A percentile compares a stretch with the other conserved stretches of the same genome.
Conservation (phyloP, 805 yeast species). For the Pichia exigua region DNA sequence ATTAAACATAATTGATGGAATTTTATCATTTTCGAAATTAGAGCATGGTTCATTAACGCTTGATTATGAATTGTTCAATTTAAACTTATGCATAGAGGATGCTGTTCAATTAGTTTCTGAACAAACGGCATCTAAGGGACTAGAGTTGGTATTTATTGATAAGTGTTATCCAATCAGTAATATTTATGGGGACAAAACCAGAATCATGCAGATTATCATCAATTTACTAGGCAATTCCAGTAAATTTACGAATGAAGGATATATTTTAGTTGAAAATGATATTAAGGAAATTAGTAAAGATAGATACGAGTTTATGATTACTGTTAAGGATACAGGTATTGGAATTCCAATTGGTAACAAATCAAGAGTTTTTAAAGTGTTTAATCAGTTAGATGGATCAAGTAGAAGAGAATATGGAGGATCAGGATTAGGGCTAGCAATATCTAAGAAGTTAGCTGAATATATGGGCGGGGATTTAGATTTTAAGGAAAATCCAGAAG, state of each 20-base stretch:
- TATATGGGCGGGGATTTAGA: constrained; percentile 57
- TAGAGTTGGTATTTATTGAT: constrained; percentile 40
- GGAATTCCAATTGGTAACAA: constrained; percentile 38
- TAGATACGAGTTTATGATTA: constrained; percentile 32
- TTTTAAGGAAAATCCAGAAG: constrained; percentile 36
- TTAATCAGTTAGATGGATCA: constrained; percentile 50
- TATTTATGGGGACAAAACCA: constrained; percentile 41
- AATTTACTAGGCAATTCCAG: constrained; percentile 48
- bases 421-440: constrained; percentile 68
- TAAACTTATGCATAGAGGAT: constrained; percentile 39
- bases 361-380: constrained; percentile 43
- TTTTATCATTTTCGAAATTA: constrained; percentile 45
- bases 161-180: constrained; percentile 31
- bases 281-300: constrained; percentile 26
- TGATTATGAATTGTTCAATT: constrained; percentile 36
- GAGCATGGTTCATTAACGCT: constrained; percentile 47
- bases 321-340: constrained; percentile 45
- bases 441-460: constrained; percentile 76
- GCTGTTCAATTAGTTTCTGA: constrained; percentile 42
- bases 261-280: constrained; percentile 30
- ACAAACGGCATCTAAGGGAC: constrained; percentile 35
- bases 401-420: constrained; percentile 46
- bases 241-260: constrained; percentile 40
- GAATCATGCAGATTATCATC: constrained; percentile 44
- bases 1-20: constrained; percentile 45